phyloP scores from a whole-genome alignment of 176 grass and related monocot species.

The Lolium perenne region DNA sequence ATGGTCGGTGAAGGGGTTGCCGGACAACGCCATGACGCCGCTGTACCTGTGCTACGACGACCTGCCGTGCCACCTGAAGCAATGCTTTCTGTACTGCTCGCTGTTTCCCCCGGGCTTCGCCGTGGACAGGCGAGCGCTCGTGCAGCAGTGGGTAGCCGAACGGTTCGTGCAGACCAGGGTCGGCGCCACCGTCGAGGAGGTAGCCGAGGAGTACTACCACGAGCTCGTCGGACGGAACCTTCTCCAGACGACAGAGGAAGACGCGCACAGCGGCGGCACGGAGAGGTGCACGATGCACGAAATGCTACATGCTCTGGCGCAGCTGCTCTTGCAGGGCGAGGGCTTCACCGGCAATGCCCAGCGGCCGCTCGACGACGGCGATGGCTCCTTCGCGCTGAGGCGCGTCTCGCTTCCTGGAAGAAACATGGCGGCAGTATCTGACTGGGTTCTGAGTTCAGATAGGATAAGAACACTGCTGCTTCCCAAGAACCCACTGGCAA shows the following conservation, averaged over 20 bases:
- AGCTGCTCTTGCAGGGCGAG: conserved; percentile 53
- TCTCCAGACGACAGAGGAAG: conserved; percentile 44
- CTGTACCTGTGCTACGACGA: conserved; percentile 78
- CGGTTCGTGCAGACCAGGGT: conserved; percentile 57
- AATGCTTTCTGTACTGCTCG: conserved; percentile 80
- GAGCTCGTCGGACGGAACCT: conserved; percentile 73
- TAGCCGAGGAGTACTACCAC: conserved; percentile 64
- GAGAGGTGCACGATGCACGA: conserved; percentile 62
- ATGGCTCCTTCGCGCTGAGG: conserved; percentile 22
- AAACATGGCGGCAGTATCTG: conserved; percentile 46
- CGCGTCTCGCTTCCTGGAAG: conserved; percentile 48
- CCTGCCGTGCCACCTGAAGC: conserved; percentile 67
- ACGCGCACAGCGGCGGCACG: background rate
- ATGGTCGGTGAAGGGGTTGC: conserved; percentile 58
- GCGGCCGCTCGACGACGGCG: conserved; percentile 5
- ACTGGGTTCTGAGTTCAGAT: conserved; percentile 49
- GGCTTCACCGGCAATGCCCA: conserved; percentile 39
- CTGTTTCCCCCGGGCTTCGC: conserved; percentile 52
- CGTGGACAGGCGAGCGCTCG: conserved; percentile 37
- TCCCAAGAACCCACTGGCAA: conserved; percentile 60
- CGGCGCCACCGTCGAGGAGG: conserved; percentile 43
- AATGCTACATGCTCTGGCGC: conserved; percentile 56
- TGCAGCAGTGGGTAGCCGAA: conserved; percentile 70
- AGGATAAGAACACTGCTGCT: conserved; percentile 66
- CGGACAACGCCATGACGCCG: conserved; percentile 47